Percentiles rank a stretch among this genome's conserved stretches.
phyloP scores from a whole-genome alignment of 257 asterid genomes.

The Lycium ferocissimum region DNA sequence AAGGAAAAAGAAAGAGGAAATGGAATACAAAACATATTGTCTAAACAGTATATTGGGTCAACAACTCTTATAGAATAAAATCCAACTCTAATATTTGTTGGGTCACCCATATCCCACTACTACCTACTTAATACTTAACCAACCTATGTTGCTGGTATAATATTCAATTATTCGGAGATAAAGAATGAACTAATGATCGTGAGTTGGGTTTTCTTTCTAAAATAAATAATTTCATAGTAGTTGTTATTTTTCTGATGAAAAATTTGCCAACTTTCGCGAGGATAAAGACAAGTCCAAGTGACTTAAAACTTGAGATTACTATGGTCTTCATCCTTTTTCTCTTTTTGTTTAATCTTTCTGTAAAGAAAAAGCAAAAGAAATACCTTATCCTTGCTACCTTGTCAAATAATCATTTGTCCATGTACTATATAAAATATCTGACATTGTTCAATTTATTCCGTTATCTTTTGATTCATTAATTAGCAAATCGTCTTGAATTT shows the following conservation, averaged over 20 bases:
- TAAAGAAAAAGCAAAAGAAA: not conserved
- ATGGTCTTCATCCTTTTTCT: no score
- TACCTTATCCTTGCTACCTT: no score
- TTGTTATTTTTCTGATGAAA: not conserved
- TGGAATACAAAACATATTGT: not conserved
- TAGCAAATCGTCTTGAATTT: no score
- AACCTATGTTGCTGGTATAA: not conserved
- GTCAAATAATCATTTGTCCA: not conserved
- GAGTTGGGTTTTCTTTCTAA: not conserved
- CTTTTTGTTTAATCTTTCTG: no score
- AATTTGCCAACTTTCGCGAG: not conserved
- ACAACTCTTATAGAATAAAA: not conserved
- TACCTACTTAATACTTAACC: conserved; percentile 27
- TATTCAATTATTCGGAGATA: not conserved
- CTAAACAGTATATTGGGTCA: not conserved
- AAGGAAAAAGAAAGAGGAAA: not conserved
- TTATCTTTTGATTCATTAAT: no score
- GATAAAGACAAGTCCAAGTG: not conserved
- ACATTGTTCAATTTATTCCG: no score
- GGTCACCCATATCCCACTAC: conserved; percentile 34
- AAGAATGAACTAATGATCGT: not conserved
- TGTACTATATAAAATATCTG: no score
- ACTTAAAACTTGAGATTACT: not conserved
- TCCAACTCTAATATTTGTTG: conserved; percentile 31
- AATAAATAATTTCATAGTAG: not conserved